Evolutionary conservation across 2,329 filamentous ascomycete genomes (phyloP), one percentile per base, ranked within the genome.

Genomic region (Alternaria sp.): DNA sequence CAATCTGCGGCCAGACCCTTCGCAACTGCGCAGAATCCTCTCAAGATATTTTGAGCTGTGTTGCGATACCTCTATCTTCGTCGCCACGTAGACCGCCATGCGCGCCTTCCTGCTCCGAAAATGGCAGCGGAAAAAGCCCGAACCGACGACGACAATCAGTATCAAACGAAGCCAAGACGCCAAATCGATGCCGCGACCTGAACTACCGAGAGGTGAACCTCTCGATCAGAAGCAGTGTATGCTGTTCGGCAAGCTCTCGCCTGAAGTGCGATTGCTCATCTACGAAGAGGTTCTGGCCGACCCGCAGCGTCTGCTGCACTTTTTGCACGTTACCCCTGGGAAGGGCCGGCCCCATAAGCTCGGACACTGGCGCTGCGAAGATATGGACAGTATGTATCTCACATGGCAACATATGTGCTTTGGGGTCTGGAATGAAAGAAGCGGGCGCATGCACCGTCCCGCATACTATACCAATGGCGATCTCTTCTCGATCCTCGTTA

Each of bases 221-320:
- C 36, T 40, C n/a, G 36, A 40, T 10, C 36, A 40, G 36, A 40
- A 40, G 36, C 15, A 40, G 36, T 40, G 36, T 40, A 1, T 40
- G n/a, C 36, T 40, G 4, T 40, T 40, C 36, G 4, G 5, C 2
- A 40, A 40, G 36, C 36, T 40, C 2, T 40, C 36, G 36, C 2
- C 36, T 10, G 36, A 40, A 40, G 0, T 40, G 36, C 36, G 36
- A 40, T 2, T 40, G 36, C 15, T 40, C 36, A 40, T 40, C 28
- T 57, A 61, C 21, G 51, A 43, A 13, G 26, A n/a, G 30, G 61
- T 44, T 3, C 52, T 64, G 0, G 36, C 44, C 5, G 61, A 61
- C 11, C 46, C 46, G 13, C 21, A 49, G 12, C 46, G 46, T 49
- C 21, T 21, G 21, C 17, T 49, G 46, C 46, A 49, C 21, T 1